Base-by-base conservation (phyloP, 768 basidiomycete species). In the Trametopsis cervina region DNA sequence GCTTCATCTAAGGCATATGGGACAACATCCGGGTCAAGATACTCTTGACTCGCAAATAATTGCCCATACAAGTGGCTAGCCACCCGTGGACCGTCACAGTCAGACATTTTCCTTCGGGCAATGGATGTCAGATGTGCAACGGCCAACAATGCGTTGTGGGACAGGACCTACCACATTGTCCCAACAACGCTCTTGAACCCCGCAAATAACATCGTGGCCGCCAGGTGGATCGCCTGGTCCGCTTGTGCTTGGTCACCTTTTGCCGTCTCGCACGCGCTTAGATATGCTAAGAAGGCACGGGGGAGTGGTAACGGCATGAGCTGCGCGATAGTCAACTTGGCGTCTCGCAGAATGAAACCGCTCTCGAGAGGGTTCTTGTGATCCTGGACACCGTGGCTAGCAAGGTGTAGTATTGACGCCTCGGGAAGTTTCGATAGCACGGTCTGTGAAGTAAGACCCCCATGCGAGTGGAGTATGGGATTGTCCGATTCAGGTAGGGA, bases 101-200 rank as follows among this genome's bases (percentile, higher is more conserved):
- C n/a, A n/a, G n/a, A n/a, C n/a, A n/a, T n/a, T n/a, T n/a, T n/a
- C n/a, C n/a, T n/a, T n/a, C n/a, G n/a, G n/a, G n/a, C n/a, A n/a
- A n/a, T n/a, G n/a, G n/a, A n/a, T n/a, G n/a, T n/a, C n/a, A n/a
- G n/a, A n/a, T n/a, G n/a, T n/a, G n/a, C n/a, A n/a, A n/a, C n/a
- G n/a, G n/a, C n/a, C n/a, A n/a, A n/a, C n/a, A n/a, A n/a, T n/a
- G n/a, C n/a, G n/a, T n/a, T n/a, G n/a, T n/a, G n/a, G n/a, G n/a
- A n/a, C n/a, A n/a, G n/a, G n/a, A 72, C 67, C 9, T 63, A 64
- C 72, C 73, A 74, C 69, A 75, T 63, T 15, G 74, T 75, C 4
- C 59, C 72, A 20, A 75, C 57, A 2, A 68, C 70, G 9, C 63
- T 58, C 2, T 51, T 39, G 44, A 58, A 68, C 5, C 67, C 66